Percentiles rank a stretch among this genome's conserved stretches.
Evolutionary conservation across 495 filamentous ascomycete genomes (phyloP).

Genomic region (Talaromyces thailandensis): DNA sequence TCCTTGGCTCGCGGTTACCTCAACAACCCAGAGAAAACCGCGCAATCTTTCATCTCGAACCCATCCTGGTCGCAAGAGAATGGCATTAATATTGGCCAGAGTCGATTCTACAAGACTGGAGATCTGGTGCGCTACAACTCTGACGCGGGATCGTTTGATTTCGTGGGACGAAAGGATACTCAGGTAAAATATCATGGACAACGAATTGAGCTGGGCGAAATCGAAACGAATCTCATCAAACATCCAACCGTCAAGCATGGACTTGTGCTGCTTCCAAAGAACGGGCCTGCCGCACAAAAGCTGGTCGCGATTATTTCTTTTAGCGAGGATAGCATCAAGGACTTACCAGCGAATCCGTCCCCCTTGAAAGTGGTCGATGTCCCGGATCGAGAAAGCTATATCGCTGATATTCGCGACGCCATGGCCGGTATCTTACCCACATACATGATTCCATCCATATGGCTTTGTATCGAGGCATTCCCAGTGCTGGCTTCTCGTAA

Average conservation of each 20-base stretch:
- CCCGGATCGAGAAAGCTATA: constrained; percentile 15
- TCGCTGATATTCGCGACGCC: constrained; percentile 24
- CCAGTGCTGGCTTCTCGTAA: constrained; percentile 46
- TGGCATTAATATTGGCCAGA: constrained; percentile 11
- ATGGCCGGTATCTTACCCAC: constrained; percentile 28
- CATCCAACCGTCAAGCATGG: constrained; percentile 28
- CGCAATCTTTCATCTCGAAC: constrained; percentile 34
- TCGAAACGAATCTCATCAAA: constrained; percentile 44
- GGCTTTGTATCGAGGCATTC: constrained; percentile 38
- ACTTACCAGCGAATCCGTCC: constrained; percentile 11
- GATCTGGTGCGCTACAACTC: constrained; percentile 54
- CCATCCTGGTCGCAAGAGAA: constrained; percentile 26
- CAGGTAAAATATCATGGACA: constrained; percentile 64
- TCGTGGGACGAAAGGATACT: constrained; percentile 55
- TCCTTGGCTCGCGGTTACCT: constrained; percentile 40
- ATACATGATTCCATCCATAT: constrained; percentile 50
- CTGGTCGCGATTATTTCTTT: constrained; percentile 31
- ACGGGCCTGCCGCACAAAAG: constrained; percentile 28
- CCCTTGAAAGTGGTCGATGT: constrained; percentile 20
- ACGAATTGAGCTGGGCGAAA: constrained; percentile 56
- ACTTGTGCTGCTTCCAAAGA: constrained; percentile 33
- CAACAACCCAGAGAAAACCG: constrained; percentile 26
- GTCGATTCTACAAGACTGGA: constrained; percentile 60
- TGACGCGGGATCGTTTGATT: constrained; percentile 46
- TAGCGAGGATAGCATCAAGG: constrained; percentile 14